These are phyloP conservation scores for Entonaema liquescens DNA, from an alignment of 495 filamentous ascomycete genomes.

Conservation along the genomic window DNA sequence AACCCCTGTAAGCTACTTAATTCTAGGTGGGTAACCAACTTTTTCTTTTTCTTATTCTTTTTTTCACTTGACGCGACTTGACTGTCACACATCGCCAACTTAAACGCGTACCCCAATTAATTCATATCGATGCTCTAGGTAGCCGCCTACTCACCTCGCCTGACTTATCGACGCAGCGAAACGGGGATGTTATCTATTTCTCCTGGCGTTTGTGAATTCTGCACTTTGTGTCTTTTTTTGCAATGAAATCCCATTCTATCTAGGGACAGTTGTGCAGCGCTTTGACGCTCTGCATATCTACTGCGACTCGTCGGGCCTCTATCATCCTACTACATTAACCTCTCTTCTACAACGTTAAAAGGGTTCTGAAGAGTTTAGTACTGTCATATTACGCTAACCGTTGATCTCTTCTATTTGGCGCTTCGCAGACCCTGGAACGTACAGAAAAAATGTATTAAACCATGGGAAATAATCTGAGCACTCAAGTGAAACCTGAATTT, in stretches of 20 bases:
- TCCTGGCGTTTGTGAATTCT: neutral
- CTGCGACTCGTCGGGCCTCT: too few species aligned
- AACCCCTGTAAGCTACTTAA: neutral
- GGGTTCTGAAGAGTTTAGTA: too few species aligned
- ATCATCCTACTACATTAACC: neutral
- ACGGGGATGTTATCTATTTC: neutral
- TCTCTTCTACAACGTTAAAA: neutral
- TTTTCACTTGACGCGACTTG: neutral
- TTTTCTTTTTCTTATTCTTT: neutral
- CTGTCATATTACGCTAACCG: too few species aligned
- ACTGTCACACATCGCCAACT: neutral
- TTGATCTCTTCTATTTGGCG: neutral
- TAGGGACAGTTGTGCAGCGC: neutral
- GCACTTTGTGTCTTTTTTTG: neutral
- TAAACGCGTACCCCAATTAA: constrained; percentile 2
- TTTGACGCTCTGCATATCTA: neutral
- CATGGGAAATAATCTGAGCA: constrained; percentile 31
- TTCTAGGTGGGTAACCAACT: neutral
- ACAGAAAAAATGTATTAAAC: constrained; percentile 5
- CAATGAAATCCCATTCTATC: neutral
- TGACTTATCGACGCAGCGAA: neutral
- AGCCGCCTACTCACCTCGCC: neutral
- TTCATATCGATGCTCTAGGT: neutral
- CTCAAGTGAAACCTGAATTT: constrained; percentile 18
- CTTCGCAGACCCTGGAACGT: neutral